Evolutionary conservation across 1,284 basidiomycete genomes (phyloP), one percentile per base, ranked within the genome.

Genomic region (Ceratobasidium sp.): DNA sequence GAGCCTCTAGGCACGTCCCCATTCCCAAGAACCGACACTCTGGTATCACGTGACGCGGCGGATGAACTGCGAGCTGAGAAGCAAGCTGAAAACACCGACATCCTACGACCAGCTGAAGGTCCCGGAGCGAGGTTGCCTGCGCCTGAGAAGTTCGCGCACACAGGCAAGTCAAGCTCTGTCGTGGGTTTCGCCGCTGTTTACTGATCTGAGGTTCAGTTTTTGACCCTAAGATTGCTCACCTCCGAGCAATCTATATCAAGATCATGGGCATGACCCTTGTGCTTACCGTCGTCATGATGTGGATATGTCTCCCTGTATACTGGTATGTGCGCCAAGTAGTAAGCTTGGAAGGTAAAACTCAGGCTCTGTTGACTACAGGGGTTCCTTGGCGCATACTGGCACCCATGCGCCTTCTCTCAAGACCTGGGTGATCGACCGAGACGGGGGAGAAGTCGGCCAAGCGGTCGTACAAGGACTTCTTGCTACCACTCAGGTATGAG

Each of bases 371-470:
- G 23, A 56, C 63, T 46, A 77, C 60, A 70, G 68, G 66, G 80
- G 80, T 23, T 80, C 80, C 0, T 63, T 80, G n/a, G 76, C 79
- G 9, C 80, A 76, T 20, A 63, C 40, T 12, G 23, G 49, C 3
- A 46, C 55, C 4, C 66, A 76, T 44, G 61, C 73, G 18, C 77
- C 80, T 15, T 60, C 86, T 66, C 84, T 89, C 26, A 84, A 85
- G 9, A 85, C 87, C 0, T 86, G 86, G 81, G 85, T 88, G 67
- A 85, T 89, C 77, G 86, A 89, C 82, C 84, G 86, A 49, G 89
- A 89, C 80, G 85, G 85, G 26, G 84, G 84, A 0, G 82, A 82
- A 3, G 83, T 89, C 51, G 88, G 88, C 5, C 79, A 83, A 23
- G 82, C 82, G 0, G 80, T 89, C 20, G 81, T 81, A 51, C 72